Percentiles rank a stretch among this genome's conserved stretches.
Conservation (phyloP, 495 filamentous ascomycete species). For the Tuber umbilicatum region DNA sequence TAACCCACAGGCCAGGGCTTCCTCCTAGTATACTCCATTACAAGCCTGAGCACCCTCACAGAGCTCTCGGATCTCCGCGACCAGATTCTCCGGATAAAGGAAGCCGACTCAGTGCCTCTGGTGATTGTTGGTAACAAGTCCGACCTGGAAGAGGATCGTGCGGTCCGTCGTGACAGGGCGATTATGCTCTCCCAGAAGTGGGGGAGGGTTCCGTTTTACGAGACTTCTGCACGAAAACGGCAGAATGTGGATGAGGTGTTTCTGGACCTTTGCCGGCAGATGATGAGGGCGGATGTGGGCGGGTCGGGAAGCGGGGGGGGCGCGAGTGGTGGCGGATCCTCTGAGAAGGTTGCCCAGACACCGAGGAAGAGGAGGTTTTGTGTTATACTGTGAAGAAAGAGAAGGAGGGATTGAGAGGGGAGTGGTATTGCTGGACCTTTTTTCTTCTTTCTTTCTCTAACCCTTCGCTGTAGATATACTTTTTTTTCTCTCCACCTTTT, state of each 20-base stretch:
- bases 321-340: slow-evolving; percentile 18
- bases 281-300: slow-evolving; percentile 54
- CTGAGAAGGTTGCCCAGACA: slow-evolving; percentile 24
- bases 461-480: slow-evolving; percentile 24
- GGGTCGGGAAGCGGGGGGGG: slow-evolving; percentile 18
- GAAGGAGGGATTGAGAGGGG: slow-evolving; percentile 5
- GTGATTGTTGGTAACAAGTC: slow-evolving; percentile 98
- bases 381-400: slow-evolving; percentile 29
- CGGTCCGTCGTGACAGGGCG: slow-evolving; percentile 71
- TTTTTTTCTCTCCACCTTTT: slow-evolving; percentile 27
- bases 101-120: slow-evolving; percentile 82
- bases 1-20: slow-evolving; percentile 74
- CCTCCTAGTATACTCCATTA: slow-evolving; percentile 95
- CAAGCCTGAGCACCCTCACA: slow-evolving; percentile 72
- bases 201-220: slow-evolving; percentile 89
- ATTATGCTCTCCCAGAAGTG: slow-evolving; percentile 83
- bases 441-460: slow-evolving; percentile 4
- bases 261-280: slow-evolving; percentile 84
- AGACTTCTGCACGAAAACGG: slow-evolving; percentile 73
- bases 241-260: slow-evolving; percentile 94
- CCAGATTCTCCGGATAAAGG: slow-evolving; percentile 95
- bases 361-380: slow-evolving; percentile 31
- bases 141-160: slow-evolving; percentile 86
- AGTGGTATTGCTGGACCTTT: slow-evolving; percentile 9
- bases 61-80: slow-evolving; percentile 86